A percentile compares a stretch with the other conserved stretches of the same genome.
phyloP scores from a whole-genome alignment of 306 rosid species.

The Prunus kanzakura region DNA sequence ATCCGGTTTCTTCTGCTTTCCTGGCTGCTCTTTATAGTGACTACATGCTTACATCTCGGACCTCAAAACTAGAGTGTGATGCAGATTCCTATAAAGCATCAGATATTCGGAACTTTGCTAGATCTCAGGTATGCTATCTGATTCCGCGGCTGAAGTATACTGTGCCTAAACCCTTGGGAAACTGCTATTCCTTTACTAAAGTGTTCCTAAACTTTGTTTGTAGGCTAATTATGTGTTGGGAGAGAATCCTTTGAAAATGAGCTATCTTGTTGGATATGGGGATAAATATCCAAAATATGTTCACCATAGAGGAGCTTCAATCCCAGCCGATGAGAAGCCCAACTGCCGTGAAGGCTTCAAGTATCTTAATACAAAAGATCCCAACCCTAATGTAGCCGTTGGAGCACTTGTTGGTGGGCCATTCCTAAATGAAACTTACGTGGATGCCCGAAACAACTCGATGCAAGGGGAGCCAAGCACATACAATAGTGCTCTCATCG shows the following conservation, averaged over 20 bases:
- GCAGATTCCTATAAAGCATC: conserved; percentile 57
- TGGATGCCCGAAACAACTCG: conserved; percentile 74
- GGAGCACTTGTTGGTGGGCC: conserved; percentile 99
- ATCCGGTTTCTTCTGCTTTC: conserved; percentile 96
- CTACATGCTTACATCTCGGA: conserved; percentile 80
- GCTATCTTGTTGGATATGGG: conserved; percentile 91
- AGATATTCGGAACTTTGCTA: conserved; percentile 73
- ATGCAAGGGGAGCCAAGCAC: conserved; percentile 93
- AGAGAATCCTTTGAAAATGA: conserved; percentile 72
- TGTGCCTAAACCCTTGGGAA: not conserved
- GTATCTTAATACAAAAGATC: conserved; percentile 62
- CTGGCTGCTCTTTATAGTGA: conserved; percentile 84
- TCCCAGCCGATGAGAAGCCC: conserved; percentile 54
- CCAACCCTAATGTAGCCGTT: conserved; percentile 81
- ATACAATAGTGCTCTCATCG: conserved; percentile 79
- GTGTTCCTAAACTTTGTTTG: conserved; percentile 9
- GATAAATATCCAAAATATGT: conserved; percentile 71
- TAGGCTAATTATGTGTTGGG: conserved; percentile 95
- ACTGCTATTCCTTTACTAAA: conserved; percentile 1
- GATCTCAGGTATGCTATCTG: conserved; percentile 63
- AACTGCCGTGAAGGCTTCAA: conserved; percentile 72
- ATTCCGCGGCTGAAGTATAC: not conserved
- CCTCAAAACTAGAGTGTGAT: conserved; percentile 51
- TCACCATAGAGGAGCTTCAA: conserved; percentile 98
- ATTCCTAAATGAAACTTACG: conserved; percentile 67